Evolutionary conservation across 768 basidiomycete species (phyloP), one percentile per base, ranked within the genome.

Genomic region (Collybia mongolica): DNA sequence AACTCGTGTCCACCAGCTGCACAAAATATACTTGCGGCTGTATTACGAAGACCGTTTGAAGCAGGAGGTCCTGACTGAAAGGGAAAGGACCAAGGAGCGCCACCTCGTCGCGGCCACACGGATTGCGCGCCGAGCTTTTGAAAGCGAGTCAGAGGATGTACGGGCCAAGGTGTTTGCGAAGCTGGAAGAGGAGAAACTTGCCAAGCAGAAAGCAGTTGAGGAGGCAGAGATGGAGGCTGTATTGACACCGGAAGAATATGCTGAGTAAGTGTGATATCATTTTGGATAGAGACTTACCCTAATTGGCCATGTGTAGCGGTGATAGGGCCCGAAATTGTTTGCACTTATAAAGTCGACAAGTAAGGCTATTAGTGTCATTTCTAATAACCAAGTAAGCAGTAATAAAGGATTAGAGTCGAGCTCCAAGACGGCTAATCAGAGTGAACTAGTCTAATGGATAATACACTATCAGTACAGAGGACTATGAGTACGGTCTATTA

Each of bases 121-220:
- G 14, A 32, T 24, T 26, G 40, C 52, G 32, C 20, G 29, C 24
- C 41, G 43, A 38, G 48, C 28, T 7, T 53, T 48, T 40, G 29
- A 2, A 1, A 37, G 28, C 1, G 52, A 53, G 42, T 35, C 52
- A 24, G 29, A 28, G 22, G 52, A 53, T 12, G 52, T 53, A 15
- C 44, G 42, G 23, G 23, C 26, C 39, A 35, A 20, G 23, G 38
- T 48, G 23, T 48, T 39, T 39, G 32, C 32, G 37, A 23, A 48
- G 20, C 6, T 48, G 9, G 38, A 48, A 11, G 47, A 38, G 11
- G 32, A 28, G n/a, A 48, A 48, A 48, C 19, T 8, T 2, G 46
- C 46, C 7, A 32, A 36, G 19, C 4, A 36, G 17, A 47, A 47
- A 35, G 2, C 15, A 20, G 46, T 15, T 32, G 46, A 36, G 29